A percentile compares a stretch with the other conserved stretches of the same genome.
Conservation (phyloP, 805 yeast genomes). For the Metschnikowia peoriensis region DNA sequence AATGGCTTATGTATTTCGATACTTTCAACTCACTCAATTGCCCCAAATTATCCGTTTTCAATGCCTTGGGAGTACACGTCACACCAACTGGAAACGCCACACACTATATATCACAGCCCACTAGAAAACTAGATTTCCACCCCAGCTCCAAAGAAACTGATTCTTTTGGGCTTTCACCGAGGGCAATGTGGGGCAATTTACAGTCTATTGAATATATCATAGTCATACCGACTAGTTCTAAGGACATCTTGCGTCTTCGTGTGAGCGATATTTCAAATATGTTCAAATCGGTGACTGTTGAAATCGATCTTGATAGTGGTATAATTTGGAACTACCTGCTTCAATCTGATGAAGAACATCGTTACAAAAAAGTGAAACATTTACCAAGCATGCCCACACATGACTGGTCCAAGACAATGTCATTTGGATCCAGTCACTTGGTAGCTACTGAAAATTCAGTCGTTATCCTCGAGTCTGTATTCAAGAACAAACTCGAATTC, state of each 20-base stretch:
- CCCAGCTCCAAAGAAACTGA: neutral
- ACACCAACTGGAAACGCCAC: neutral
- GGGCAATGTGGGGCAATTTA: constrained; percentile 5
- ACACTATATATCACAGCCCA: constrained; percentile 10
- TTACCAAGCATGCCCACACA: neutral
- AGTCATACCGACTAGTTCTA: constrained; percentile 1
- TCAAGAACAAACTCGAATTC: neutral
- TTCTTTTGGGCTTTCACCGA: neutral
- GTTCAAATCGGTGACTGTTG: neutral
- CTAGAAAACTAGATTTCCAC: neutral
- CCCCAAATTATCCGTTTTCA: constrained; percentile 26
- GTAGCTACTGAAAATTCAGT: constrained; percentile 10
- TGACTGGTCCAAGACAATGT: constrained; percentile 6
- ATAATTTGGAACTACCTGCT: constrained; percentile 1
- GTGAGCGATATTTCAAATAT: constrained; percentile 2
- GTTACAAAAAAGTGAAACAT: neutral
- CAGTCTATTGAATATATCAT: constrained; percentile 4
- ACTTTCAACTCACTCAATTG: constrained; percentile 25
- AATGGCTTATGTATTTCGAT: constrained; percentile 33
- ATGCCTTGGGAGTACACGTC: constrained; percentile 25
- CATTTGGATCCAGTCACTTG: constrained; percentile 10
- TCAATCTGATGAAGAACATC: neutral
- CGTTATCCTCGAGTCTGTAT: constrained; percentile 4
- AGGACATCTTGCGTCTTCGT: neutral
- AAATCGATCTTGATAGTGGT: constrained; percentile 1